These are phyloP conservation scores for Podila horticola DNA, from an alignment of 192 early-diverging fungal species.

Conservation along the genomic window DNA sequence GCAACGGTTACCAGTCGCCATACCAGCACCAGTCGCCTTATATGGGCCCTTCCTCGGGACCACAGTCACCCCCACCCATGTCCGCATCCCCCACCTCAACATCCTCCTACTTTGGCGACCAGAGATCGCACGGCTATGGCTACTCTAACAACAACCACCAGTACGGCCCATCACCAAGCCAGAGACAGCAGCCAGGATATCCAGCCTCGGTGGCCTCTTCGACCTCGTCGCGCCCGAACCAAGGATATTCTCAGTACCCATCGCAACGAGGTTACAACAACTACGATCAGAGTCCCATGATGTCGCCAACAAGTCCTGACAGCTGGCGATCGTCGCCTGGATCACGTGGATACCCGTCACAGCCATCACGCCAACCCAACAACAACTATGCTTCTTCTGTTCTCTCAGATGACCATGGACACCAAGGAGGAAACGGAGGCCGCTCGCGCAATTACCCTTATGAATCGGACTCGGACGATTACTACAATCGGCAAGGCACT, in stretches of 20 bases:
- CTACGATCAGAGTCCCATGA: conserved; percentile 48
- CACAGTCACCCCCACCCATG: conserved; percentile 19
- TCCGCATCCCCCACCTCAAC: conserved; percentile 26
- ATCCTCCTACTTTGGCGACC: conserved; percentile 27
- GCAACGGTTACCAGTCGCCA: conserved; percentile 6
- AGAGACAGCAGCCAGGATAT: conserved; percentile 5
- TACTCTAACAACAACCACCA: conserved; percentile 11
- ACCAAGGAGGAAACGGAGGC: neutral
- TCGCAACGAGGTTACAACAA: conserved; percentile 1
- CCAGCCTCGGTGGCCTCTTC: neutral
- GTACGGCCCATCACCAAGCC: conserved; percentile 14
- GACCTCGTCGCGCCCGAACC: neutral
- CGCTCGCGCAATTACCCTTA: conserved; percentile 13
- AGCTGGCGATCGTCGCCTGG: conserved; percentile 49
- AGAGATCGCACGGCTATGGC: conserved; percentile 2
- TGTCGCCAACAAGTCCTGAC: conserved; percentile 36
- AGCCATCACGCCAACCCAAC: conserved; percentile 10
- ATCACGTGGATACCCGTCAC: conserved; percentile 26
- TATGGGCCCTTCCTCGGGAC: conserved; percentile 23
- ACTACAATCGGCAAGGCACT: conserved; percentile 26
- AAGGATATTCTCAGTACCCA: conserved; percentile 10
- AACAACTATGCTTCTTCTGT: conserved; percentile 24
- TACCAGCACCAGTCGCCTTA: conserved; percentile 32
- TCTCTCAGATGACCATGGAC: conserved; percentile 21
- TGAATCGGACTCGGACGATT: conserved; percentile 46